Conservation (phyloP, 805 yeast species). For the Myxozyma sirexii region DNA sequence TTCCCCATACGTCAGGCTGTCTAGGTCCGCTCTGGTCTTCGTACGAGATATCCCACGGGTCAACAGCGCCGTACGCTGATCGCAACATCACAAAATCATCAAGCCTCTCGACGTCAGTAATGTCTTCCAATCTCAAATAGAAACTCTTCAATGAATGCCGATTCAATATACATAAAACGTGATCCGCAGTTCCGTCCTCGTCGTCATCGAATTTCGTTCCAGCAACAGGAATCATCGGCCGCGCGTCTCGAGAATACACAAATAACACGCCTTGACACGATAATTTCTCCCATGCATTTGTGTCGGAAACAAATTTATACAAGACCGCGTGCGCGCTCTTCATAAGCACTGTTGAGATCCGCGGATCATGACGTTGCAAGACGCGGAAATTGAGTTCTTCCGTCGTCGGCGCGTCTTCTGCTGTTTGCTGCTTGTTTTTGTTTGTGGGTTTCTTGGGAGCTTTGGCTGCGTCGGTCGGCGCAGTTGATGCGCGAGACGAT, state of each 20-base stretch:
- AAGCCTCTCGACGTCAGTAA: constrained; percentile 29
- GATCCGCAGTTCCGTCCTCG: constrained; percentile 4
- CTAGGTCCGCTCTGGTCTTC: constrained; percentile 19
- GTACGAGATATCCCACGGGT: constrained; percentile 24
- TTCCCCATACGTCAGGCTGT: constrained; percentile 34
- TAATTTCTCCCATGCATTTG: constrained; percentile 45
- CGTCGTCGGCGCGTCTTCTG: neutral
- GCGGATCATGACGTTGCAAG: constrained; percentile 43
- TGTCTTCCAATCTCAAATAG: constrained; percentile 21
- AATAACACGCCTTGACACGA: constrained; percentile 47
- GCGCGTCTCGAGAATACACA: constrained; percentile 42
- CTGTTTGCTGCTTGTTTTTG: neutral
- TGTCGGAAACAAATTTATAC: constrained; percentile 43
- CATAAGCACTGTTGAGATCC: constrained; percentile 42
- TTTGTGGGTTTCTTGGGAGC: neutral
- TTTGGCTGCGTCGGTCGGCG: neutral
- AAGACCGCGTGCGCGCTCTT: constrained; percentile 48
- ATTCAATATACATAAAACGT: constrained; percentile 23
- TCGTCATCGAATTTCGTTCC: neutral
- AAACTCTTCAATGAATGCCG: constrained; percentile 31
- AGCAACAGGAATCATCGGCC: neutral
- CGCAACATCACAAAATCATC: constrained; percentile 32
- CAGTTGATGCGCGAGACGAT: neutral
- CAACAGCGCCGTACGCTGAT: constrained; percentile 24
- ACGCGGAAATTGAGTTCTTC: constrained; percentile 40